Conservation (phyloP, 257 asterid genomes). For the Sherardia arvensis region DNA sequence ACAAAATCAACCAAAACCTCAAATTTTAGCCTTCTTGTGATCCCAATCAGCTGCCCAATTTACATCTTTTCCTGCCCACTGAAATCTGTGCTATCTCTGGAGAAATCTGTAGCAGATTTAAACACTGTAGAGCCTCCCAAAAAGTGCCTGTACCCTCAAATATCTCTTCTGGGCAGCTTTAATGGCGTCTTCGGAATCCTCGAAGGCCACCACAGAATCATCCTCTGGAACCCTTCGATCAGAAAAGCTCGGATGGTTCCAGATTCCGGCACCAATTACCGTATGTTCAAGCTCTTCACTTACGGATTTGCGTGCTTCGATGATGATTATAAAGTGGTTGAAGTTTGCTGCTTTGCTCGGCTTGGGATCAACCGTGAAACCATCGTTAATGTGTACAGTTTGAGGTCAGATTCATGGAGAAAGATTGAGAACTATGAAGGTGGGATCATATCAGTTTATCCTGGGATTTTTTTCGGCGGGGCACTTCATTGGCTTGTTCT, state of each 20-base stretch:
- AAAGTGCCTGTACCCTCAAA: background rate
- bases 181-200: background rate
- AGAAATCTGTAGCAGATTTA: background rate
- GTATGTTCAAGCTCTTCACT: background rate
- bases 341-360: background rate
- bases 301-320: background rate
- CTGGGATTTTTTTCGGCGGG: background rate
- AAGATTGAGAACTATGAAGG: background rate
- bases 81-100: background rate
- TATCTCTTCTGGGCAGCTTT: background rate
- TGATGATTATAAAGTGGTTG: background rate
- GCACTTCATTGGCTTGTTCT: background rate
- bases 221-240: background rate
- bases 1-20: background rate
- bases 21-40: background rate
- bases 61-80: background rate
- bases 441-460: background rate
- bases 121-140: background rate
- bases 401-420: background rate
- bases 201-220: background rate
- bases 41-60: background rate
- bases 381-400: background rate
- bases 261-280: background rate
- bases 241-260: background rate
- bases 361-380: background rate